These are phyloP conservation scores for Periconia sp. DNA, from an alignment of 2,329 filamentous ascomycete species.

Conservation along the genomic window DNA sequence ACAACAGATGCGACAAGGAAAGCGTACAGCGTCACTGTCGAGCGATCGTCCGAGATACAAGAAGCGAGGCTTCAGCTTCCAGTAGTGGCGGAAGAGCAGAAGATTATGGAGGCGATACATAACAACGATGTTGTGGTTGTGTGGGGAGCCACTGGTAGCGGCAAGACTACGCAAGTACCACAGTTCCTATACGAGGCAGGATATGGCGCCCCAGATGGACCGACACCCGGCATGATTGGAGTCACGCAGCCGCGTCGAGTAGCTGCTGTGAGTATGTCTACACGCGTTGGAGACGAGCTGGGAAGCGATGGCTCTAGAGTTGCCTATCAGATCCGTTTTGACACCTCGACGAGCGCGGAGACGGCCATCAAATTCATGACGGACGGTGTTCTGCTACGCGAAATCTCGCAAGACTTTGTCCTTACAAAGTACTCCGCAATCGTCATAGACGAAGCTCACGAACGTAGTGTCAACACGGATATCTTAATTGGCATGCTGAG, in stretches of 20 bases:
- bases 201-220: slow-evolving; percentile 78
- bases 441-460: slow-evolving; percentile 95
- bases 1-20: slow-evolving; percentile 67
- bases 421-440: slow-evolving; percentile 91
- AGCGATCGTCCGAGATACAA: slow-evolving; percentile 75
- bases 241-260: slow-evolving; percentile 94
- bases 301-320: slow-evolving; percentile 78
- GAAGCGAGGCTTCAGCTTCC: slow-evolving; percentile 79
- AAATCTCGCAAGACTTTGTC: slow-evolving; percentile 87
- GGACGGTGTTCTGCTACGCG: slow-evolving; percentile 90
- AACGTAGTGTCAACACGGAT: slow-evolving; percentile 96
- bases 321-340: slow-evolving; percentile 91
- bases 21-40: slow-evolving; percentile 75
- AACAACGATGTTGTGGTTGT: slow-evolving; percentile 89
- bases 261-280: slow-evolving; percentile 95
- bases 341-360: slow-evolving; percentile 77
- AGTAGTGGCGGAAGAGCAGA: slow-evolving; percentile 93
- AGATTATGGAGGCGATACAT: slow-evolving; percentile 96
- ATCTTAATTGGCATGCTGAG: slow-evolving; percentile 98
- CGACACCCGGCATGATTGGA: slow-evolving; percentile 89
- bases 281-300: slow-evolving; percentile 85
- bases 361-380: slow-evolving; percentile 99
- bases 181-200: slow-evolving; percentile 96
- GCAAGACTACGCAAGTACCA: slow-evolving; percentile 96
- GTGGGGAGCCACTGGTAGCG: slow-evolving; percentile 93